Base-by-base conservation (phyloP, 2,329 filamentous ascomycete genomes). In the Trichoderma hamatum region DNA sequence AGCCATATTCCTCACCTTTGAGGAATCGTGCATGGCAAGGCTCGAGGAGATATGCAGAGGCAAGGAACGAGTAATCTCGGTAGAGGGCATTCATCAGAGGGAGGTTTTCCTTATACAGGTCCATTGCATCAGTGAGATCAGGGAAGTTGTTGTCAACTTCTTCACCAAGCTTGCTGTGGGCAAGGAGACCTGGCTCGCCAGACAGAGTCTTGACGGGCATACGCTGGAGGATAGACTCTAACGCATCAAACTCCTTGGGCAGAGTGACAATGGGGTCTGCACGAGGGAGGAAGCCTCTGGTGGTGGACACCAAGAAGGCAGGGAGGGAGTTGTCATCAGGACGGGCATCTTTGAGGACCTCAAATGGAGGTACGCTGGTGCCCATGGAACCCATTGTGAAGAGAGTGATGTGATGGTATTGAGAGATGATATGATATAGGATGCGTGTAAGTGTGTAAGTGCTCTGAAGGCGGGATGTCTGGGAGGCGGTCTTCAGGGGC, bases 21-120 rank as follows among this genome's bases (percentile, higher is more conserved):
- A 90, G 74, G 75, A 89, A 90, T 49, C 86, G 86, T 81, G 93
- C 86, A 80, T 96, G 94, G 79, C 94, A 97, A 13, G 94, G 94
- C 83, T 97, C 94, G 34, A 97, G 88, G 34, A 97, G 84, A 78
- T 97, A 97, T 0, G 93, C 92, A 28, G 92, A 96, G 5, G 94
- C 92, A 34, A 97, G 82, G 84, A 97, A 97, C 16, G 92, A 92
- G 79, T 97, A 97, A 82, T 97, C 94, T 24, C 94, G 87, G 79
- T 97, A 97, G 59, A 96, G 82, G 39, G 94, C 94, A 75, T 94
- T 96, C 84, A 96, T 89, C 70, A 93, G 82, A 19, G 91, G 90
- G 49, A 95, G 85, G 80, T 97, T 90, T 71, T 89, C 83, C 74
- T 86, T 84, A 73, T 92, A 90, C 79, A 88, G 88, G 75, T 96